phyloP scores from a whole-genome alignment of 2,329 filamentous ascomycete species.

The Cyclaneusma minus region DNA sequence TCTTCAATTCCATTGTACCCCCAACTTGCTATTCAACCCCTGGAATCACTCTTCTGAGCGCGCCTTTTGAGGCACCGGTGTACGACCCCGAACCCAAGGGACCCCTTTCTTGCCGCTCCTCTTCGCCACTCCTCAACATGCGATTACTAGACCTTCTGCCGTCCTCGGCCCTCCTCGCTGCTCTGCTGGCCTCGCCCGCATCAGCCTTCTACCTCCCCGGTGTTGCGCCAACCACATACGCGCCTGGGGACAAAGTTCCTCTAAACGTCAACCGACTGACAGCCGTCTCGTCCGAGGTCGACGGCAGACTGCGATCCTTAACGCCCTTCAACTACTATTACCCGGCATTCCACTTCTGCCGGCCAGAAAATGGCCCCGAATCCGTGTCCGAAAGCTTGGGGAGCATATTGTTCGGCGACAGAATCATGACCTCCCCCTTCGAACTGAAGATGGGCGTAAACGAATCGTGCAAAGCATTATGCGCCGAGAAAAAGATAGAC shows the following conservation, averaged over 20 bases:
- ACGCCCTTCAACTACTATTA: slow-evolving; percentile 96
- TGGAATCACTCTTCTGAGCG: no score
- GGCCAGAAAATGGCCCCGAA: slow-evolving; percentile 59
- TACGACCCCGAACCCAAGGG: no score
- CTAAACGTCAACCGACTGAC: slow-evolving; percentile 88
- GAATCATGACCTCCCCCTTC: slow-evolving; percentile 93
- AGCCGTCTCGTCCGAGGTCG: slow-evolving; percentile 60
- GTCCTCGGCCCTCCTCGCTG: slow-evolving; percentile 31
- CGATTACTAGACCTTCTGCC: slow-evolving; percentile 15
- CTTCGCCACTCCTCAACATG: slow-evolving; percentile 13
- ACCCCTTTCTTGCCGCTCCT: no score
- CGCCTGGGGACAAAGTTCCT: slow-evolving; percentile 62
- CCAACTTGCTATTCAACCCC: no score
- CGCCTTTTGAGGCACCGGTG: no score
- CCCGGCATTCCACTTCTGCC: slow-evolving; percentile 74
- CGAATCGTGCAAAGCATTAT: slow-evolving; percentile 74
- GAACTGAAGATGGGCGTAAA: slow-evolving; percentile 76
- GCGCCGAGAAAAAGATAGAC: slow-evolving; percentile 50
- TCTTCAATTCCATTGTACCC: no score
- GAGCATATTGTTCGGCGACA: slow-evolving; percentile 92
- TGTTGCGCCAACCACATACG: slow-evolving; percentile 87
- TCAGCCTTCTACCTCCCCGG: slow-evolving; percentile 91
- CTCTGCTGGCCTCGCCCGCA: slow-evolving; percentile 32
- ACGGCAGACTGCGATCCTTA: slow-evolving; percentile 77
- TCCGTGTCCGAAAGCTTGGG: slow-evolving; percentile 79